Evolutionary conservation across 208 protist species (phyloP), one percentile per base, ranked within the genome.

Genomic region (Endotrypanum monterogeii): DNA sequence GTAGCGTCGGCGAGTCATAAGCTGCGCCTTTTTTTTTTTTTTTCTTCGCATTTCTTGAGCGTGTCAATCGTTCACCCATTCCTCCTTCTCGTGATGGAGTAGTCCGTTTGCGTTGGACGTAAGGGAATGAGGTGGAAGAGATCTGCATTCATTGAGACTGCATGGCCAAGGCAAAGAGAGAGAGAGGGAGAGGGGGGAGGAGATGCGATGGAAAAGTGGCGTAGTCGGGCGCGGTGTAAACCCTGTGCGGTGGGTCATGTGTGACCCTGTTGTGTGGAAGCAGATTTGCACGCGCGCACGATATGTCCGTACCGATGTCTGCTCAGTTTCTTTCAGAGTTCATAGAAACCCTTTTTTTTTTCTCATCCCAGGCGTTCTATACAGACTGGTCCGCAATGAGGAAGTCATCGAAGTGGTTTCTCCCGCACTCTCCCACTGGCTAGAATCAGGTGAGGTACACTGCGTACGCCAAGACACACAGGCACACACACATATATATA

Each of bases 311-410:
- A 44, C 62, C 69, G 44, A 48, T 78, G 79, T 67, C 76, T 70
- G 8, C 60, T 73, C 71, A 56, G 54, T 67, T 74, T 67, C 73
- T 72, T 63, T 67, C 68, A 41, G 76, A 41, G 44, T 62, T 70
- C 44, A 68, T 69, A 48, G 41, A 52, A 28, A 6, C 32, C 18
- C 35, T 35, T 68, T 30, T 23, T 44, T 51, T n/a, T n/a, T n/a
- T n/a, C n/a, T n/a, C n/a, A n/a, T n/a, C n/a, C n/a, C n/a, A n/a
- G n/a, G 14, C 0, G 25, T 63, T 30, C 57, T 3, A n/a, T 14
- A 11, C 57, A 12, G 7, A 48, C 60, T 3, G 23, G 6, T 23
- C 9, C 44, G 60, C 60, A 44, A 41, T n/a, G 57, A 23, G 14
- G 50, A 54, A 20, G 30, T 58, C 28, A 1, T 11, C 0, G 56